Evolutionary conservation across 345 rosid species (phyloP).

Genomic region (Ceriops decandra): DNA sequence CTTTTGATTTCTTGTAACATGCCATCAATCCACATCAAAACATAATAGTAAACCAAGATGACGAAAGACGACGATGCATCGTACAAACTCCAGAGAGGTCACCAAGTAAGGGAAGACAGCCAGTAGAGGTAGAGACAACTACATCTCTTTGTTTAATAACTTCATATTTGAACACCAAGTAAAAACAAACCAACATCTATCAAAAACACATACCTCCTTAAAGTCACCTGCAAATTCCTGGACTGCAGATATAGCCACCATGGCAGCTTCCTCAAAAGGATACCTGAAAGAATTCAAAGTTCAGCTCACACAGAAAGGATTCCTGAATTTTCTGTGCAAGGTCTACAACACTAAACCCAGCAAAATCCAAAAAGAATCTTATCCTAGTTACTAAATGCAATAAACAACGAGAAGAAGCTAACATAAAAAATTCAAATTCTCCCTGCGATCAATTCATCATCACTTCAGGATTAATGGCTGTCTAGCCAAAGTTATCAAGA

Average conservation of each 20-base stretch:
- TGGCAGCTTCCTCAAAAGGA: slow-evolving; percentile 85
- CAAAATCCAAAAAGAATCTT: background rate
- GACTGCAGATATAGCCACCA: slow-evolving; percentile 59
- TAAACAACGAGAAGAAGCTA: background rate
- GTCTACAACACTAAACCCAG: background rate
- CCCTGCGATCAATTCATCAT: slow-evolving; percentile 2
- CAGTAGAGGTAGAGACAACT: no score
- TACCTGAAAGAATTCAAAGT: slow-evolving; percentile 39
- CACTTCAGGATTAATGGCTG: background rate
- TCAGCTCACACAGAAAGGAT: background rate
- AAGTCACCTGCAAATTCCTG: slow-evolving; percentile 61
- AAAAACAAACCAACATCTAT: background rate
- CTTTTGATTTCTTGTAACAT: no score
- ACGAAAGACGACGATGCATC: no score
- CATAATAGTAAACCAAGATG: no score
- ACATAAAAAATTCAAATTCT: no score
- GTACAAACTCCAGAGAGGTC: no score
- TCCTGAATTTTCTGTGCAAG: background rate
- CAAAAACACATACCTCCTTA: slow-evolving; percentile 59
- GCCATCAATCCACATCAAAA: no score
- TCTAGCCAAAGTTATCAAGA: background rate
- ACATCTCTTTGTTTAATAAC: background rate
- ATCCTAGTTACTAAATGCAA: background rate
- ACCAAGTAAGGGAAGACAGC: no score
- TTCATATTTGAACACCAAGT: background rate